Evolutionary conservation across 2,329 filamentous ascomycete species (phyloP).

Genomic region (Sporothrix sp.): DNA sequence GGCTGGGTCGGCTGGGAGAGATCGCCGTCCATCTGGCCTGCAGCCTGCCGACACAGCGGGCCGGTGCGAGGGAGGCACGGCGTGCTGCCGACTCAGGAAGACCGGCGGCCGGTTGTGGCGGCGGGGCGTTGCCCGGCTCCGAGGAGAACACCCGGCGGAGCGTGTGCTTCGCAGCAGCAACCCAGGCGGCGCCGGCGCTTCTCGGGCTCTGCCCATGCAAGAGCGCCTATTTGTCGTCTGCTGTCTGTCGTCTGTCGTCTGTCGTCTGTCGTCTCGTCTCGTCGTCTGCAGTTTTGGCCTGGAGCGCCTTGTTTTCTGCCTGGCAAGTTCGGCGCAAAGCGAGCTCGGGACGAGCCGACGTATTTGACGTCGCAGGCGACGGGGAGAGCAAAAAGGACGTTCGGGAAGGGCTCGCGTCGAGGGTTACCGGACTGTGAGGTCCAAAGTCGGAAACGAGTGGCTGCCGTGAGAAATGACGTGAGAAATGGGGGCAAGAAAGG

Average conservation of each 20-base stretch:
- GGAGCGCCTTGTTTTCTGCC: neutral
- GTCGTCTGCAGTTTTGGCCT: neutral
- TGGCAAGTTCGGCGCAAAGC: neutral
- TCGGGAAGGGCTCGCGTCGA: neutral
- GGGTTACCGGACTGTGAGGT: neutral
- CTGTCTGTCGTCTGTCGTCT: neutral
- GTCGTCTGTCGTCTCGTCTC: neutral
- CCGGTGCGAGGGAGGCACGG: neutral
- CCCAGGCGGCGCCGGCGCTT: slow-evolving; percentile 6
- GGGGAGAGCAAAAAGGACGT: neutral
- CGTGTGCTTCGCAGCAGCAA: neutral
- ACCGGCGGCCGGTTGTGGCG: too few relatives aligned
- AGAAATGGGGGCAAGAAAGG: neutral
- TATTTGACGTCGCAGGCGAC: neutral
- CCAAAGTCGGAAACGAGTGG: neutral
- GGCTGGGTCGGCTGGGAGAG: slow-evolving; percentile 18
- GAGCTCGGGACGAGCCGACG: slow-evolving; percentile 2
- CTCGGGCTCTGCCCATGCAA: slow-evolving; percentile 7
- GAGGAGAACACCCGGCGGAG: too few relatives aligned
- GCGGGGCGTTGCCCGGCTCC: too few relatives aligned
- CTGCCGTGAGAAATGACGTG: neutral
- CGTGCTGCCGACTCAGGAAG: too few relatives aligned
- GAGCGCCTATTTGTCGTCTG: neutral
- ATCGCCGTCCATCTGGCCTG: slow-evolving; percentile 17
- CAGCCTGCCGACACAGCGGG: neutral